Base-by-base conservation (phyloP, 768 basidiomycete genomes). In the Ephemerocybe angulata region DNA sequence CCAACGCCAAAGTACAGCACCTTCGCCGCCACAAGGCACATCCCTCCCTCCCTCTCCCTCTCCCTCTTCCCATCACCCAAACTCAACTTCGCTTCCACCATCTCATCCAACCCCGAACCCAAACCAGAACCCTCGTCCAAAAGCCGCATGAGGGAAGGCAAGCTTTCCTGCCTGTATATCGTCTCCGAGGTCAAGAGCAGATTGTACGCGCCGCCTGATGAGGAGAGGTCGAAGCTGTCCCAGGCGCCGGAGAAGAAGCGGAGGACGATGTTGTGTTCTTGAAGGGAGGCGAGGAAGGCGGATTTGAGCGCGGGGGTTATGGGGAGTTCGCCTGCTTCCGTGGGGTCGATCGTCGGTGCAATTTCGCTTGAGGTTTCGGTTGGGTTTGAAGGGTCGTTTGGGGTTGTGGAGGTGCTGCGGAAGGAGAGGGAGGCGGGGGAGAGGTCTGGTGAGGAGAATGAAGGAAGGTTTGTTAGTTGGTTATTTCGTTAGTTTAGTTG, bases 1-100 rank as follows among this genome's bases (percentile, higher is more conserved):
- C 94, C 95, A 3, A 98, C 93, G 6, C 96, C 96, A 67, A 98
- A 98, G 67, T 98, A 98, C 19, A 98, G 70, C 13, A 93, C 80
- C 68, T 98, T 98, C 1, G 90, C 91, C 2, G 93, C 94, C 2
- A 97, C 87, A 8, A 97, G 80, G 60, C 87, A 91, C 5, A 76
- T 42, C 58, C 67, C 31, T 4, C n/a, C 70, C 11, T n/a, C 29
- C 4, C 33, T 1, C 2, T 54, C 54, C 27, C 41, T 41, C 21
- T 33, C 53, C 21, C 38, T n/a, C 8, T 17, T 35, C 8, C 17
- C 17, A 35, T 41, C 10, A n/a, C 38, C 21, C n/a, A 41, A 19
- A n/a, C 38, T 19, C 17, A 13, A 15, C 27, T 46, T 46, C 5
- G 7, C n/a, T 24, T 17, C 11, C 12, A 13, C 27, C 4, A 15